phyloP scores from a whole-genome alignment of 2,329 filamentous ascomycete species.

The Alternaria gaisen region DNA sequence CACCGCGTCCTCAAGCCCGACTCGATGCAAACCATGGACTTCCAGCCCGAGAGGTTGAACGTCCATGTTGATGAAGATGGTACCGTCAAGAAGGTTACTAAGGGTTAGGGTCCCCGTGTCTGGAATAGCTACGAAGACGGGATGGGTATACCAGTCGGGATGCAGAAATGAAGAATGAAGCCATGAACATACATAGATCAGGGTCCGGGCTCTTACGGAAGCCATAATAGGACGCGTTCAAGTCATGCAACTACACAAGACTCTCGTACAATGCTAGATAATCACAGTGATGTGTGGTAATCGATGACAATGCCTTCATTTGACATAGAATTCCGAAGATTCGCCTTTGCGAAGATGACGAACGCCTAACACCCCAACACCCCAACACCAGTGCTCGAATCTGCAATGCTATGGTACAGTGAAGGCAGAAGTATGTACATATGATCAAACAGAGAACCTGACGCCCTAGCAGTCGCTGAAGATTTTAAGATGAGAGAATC shows the following conservation, averaged over 20 bases:
- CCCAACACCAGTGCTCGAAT: not conserved
- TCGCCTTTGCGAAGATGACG: not conserved
- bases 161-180: not conserved
- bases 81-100: slow-evolving; percentile 58
- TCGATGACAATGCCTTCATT: not conserved
- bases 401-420: not conserved
- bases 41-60: slow-evolving; percentile 59
- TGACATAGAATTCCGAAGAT: not conserved
- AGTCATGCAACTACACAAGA: not conserved
- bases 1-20: slow-evolving; percentile 59
- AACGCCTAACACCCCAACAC: not conserved
- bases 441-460: not conserved
- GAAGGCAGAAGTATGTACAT: slow-evolving; percentile 1
- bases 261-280: not conserved
- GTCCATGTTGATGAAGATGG: slow-evolving; percentile 60
- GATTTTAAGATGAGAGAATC: not conserved
- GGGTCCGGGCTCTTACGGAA: not conserved
- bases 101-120: slow-evolving; percentile 48
- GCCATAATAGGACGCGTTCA: not conserved
- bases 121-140: not conserved
- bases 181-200: not conserved
- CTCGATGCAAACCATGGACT: slow-evolving; percentile 58
- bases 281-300: not conserved
- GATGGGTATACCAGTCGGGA: not conserved
- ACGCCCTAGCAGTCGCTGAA: not conserved